A percentile compares a stretch with the other conserved stretches of the same genome.
Evolutionary conservation across 2,329 filamentous ascomycete genomes (phyloP).

Genomic region (Stemphylium vesicarium): DNA sequence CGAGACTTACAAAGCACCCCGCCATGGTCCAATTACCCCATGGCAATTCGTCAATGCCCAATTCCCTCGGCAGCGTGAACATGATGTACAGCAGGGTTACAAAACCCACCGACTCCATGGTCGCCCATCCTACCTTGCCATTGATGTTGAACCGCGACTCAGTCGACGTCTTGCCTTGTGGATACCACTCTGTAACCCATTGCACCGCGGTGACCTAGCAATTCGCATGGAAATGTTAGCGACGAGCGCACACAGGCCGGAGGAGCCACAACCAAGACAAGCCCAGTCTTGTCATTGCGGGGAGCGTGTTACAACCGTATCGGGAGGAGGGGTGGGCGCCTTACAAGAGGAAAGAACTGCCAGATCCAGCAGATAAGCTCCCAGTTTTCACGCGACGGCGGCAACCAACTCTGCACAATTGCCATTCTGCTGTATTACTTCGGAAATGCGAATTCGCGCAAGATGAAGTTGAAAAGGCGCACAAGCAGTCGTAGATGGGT

Average conservation of each 20-base stretch:
- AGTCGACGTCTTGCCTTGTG: conserved; percentile 89
- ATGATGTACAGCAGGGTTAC: conserved; percentile 81
- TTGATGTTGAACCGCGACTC: conserved; percentile 81
- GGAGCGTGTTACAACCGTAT: neutral
- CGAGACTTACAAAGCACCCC: conserved; percentile 63
- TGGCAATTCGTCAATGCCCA: conserved; percentile 66
- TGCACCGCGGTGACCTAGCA: conserved; percentile 72
- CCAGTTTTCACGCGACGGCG: conserved; percentile 60
- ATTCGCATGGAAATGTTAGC: neutral
- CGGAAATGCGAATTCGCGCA: neutral
- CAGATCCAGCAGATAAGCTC: conserved; percentile 53
- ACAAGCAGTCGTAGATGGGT: neutral
- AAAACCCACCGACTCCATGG: conserved; percentile 85
- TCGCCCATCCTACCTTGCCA: conserved; percentile 83
- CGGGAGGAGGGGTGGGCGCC: conserved; percentile 11
- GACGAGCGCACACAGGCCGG: too few relatives aligned
- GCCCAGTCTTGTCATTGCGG: neutral
- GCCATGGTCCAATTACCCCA: conserved; percentile 81
- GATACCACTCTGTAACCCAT: conserved; percentile 78
- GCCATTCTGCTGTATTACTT: conserved; percentile 40
- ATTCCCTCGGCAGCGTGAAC: conserved; percentile 66
- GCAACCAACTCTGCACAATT: conserved; percentile 53
- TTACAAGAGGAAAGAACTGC: conserved; percentile 60
- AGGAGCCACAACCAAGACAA: neutral
- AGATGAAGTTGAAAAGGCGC: neutral